Evolutionary conservation across 768 basidiomycete species (phyloP).

Genomic region (Candolleomyces efflorescens): DNA sequence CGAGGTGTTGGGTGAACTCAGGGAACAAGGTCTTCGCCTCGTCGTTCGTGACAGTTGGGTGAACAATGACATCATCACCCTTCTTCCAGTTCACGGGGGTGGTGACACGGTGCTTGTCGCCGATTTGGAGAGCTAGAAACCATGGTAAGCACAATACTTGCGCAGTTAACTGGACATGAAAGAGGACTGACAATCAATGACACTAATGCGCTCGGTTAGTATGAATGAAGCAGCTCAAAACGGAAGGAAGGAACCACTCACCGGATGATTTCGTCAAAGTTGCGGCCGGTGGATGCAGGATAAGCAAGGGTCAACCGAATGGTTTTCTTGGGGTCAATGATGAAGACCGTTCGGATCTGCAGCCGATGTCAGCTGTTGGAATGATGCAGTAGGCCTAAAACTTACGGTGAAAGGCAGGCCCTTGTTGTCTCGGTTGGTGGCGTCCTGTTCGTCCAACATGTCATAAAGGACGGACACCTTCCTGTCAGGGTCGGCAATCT

Average conservation of each 20-base stretch:
- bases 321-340: conserved; percentile 95
- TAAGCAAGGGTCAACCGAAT: conserved; percentile 90
- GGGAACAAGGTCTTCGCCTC: conserved; percentile 94
- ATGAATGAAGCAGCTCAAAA: neutral
- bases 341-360: conserved; percentile 92
- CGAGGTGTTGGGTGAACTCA: conserved; percentile 73
- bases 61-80: conserved; percentile 93
- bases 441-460: conserved; percentile 95
- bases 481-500: conserved; percentile 93
- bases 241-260: conserved; percentile 17
- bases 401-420: conserved; percentile 90
- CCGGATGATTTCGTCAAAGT: conserved; percentile 68
- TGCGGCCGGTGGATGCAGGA: conserved; percentile 94
- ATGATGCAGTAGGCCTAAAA: conserved; percentile 4
- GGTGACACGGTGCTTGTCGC: conserved; percentile 78
- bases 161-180: neutral
- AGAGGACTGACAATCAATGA: conserved; percentile 62
- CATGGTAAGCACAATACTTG: conserved; percentile 5
- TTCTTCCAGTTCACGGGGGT: conserved; percentile 96
- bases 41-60: conserved; percentile 76
- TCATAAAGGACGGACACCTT: conserved; percentile 85
- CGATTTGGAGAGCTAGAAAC: conserved; percentile 74
- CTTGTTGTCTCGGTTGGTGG: conserved; percentile 80
- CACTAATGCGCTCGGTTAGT: conserved; percentile 32
- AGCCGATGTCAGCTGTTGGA: conserved; percentile 3